Percentiles rank a stretch among this genome's conserved stretches.
phyloP scores from a whole-genome alignment of 768 basidiomycete species.

The Amanita pallidorosea region DNA sequence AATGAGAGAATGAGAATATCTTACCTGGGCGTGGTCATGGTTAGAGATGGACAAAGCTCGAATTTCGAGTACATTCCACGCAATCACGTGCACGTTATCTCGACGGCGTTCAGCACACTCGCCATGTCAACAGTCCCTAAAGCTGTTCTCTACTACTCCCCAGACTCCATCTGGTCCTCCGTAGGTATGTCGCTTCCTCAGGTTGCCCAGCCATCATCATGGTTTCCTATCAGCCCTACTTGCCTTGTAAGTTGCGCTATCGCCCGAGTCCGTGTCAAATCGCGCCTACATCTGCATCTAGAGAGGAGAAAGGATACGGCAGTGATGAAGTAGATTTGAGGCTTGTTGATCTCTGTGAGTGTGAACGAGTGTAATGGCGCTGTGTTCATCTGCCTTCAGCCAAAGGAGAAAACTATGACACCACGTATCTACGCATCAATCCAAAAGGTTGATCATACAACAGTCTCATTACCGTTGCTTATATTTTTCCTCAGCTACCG shows the following conservation, averaged over 20 bases:
- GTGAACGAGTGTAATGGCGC: background rate
- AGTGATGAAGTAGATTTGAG: constrained; percentile 64
- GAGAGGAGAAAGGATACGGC: constrained; percentile 78
- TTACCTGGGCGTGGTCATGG: constrained; percentile 28
- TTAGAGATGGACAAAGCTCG: background rate
- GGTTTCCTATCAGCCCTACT: constrained; percentile 31
- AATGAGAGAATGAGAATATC: background rate
- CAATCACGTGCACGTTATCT: background rate
- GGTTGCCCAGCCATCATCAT: background rate
- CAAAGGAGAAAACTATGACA: constrained; percentile 72
- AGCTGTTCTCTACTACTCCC: constrained; percentile 70
- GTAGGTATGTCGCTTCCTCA: constrained; percentile 33
- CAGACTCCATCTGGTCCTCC: constrained; percentile 52
- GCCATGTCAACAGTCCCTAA: constrained; percentile 40
- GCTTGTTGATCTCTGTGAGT: constrained; percentile 50
- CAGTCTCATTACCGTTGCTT: too few species aligned
- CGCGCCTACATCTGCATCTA: constrained; percentile 12
- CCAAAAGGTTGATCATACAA: constrained; percentile 44
- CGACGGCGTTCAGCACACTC: background rate
- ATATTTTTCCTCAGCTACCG: constrained; percentile 25
- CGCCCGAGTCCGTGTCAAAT: background rate
- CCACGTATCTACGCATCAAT: constrained; percentile 69
- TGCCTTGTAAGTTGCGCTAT: constrained; percentile 33
- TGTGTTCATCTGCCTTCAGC: constrained; percentile 23
- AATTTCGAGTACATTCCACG: constrained; percentile 27